Base-by-base conservation (phyloP, 441 rosid species). In the Erodium chrysanthum region DNA sequence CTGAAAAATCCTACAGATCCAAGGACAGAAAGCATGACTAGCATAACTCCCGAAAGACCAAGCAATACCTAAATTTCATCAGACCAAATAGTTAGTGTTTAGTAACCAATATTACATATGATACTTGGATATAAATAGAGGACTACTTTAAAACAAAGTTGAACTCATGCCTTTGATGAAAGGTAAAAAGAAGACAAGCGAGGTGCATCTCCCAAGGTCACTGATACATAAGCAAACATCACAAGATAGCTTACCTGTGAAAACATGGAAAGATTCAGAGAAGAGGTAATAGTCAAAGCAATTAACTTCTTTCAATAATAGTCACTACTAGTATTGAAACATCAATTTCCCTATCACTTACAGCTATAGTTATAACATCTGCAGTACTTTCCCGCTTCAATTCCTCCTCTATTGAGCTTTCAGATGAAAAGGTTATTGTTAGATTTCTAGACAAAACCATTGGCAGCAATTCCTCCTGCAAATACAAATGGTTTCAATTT, bases 391-490 rank as follows among this genome's bases (percentile, higher is more conserved):
- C 93, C 71, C 90, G 83, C 81, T 84, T 88, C 79, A 85, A 75
- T 77, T 88, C 93, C 80, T 86, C 89, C 81, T 88, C 93, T 69
- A 88, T 84, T 50, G 93, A 88, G 78, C 93, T 85, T 79, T 88
- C 93, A 31, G 93, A 85, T 59, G 93, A 88, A 79, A 84, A 88
- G 22, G 93, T 78, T 70, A 88, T 83, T 67, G 83, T 82, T 68
- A 88, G 87, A 77, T 85, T 85, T 64, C 83, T 85, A 62, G 88
- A 82, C 67, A 72, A 80, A 76, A 76, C 86, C 79, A 84, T 81
- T 25, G 85, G 80, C 68, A 80, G 68, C 77, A 88, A 68, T 76
- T 84, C 90, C 77, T 84, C 81, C 93, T 85, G 82, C 73, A 65
- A 82, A 66, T 54, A 73, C 37, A 25, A 69, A 52, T 52, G 21